A percentile compares a stretch with the other conserved stretches of the same genome.
Evolutionary conservation across 352 stramenopile species (phyloP).

Genomic region (Thalassiosira mediterranea): DNA sequence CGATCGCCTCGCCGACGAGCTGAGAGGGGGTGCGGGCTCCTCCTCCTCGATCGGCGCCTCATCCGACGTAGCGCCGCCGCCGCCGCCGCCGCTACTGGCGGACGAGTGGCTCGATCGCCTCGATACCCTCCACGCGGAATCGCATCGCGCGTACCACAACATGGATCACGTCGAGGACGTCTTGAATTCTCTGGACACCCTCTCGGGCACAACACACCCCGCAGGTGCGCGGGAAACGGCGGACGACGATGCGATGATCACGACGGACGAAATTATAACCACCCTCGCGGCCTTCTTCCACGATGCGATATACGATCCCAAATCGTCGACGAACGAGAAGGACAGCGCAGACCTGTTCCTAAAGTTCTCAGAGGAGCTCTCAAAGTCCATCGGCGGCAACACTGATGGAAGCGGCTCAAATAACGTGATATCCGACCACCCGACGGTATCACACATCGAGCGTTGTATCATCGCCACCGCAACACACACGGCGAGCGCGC

Average conservation of each 20-base stretch:
- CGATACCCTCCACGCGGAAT: constrained; percentile 39
- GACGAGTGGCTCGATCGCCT: constrained; percentile 48
- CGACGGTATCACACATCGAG: constrained; percentile 18
- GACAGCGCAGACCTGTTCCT: constrained; percentile 74
- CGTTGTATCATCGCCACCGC: constrained; percentile 51
- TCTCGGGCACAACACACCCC: constrained; percentile 24
- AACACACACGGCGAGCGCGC: constrained; percentile 35
- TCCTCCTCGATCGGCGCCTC: too few species aligned
- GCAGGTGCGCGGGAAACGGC: not conserved
- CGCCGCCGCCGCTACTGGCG: not conserved
- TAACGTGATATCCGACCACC: constrained; percentile 5
- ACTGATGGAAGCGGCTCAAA: not conserved
- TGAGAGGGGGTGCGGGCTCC: not conserved
- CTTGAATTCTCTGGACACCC: constrained; percentile 60
- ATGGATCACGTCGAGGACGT: constrained; percentile 76
- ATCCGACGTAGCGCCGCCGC: too few species aligned
- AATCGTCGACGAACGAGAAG: constrained; percentile 74
- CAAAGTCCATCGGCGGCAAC: not conserved
- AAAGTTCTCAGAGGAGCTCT: constrained; percentile 56
- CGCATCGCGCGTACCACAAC: constrained; percentile 81
- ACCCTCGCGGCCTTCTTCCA: constrained; percentile 81
- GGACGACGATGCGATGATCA: not conserved
- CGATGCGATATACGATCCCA: constrained; percentile 80
- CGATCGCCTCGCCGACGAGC: constrained; percentile 9
- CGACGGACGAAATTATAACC: constrained; percentile 12